phyloP scores from a whole-genome alignment of 2,329 filamentous ascomycete genomes.

The Aspergillus persii region DNA sequence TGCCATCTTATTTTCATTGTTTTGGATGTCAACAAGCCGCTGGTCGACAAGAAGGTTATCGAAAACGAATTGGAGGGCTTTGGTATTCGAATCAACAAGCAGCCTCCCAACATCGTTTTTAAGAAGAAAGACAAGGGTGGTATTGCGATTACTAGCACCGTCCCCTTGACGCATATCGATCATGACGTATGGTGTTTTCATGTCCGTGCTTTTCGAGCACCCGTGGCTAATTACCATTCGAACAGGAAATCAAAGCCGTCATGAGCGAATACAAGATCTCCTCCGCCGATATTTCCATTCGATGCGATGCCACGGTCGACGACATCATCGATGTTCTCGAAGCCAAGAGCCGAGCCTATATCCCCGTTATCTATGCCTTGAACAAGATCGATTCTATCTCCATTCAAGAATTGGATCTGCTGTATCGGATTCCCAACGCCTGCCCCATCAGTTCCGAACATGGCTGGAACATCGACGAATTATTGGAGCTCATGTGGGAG shows the following conservation, averaged over 20 bases:
- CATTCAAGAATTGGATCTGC: conserved; percentile 92
- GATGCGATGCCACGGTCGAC: conserved; percentile 95
- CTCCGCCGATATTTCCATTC: conserved; percentile 94
- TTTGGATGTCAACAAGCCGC: conserved; percentile 94
- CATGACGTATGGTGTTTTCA: conserved; percentile 57
- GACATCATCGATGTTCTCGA: conserved; percentile 95
- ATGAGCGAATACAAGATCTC: conserved; percentile 97
- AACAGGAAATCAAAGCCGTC: conserved; percentile 87
- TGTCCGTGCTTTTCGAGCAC: background rate
- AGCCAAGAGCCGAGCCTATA: conserved; percentile 91
- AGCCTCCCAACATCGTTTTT: conserved; percentile 97
- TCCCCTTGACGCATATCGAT: conserved; percentile 87
- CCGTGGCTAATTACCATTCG: conserved; percentile 11
- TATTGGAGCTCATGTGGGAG: conserved; percentile 98
- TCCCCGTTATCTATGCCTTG: conserved; percentile 97
- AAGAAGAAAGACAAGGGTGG: conserved; percentile 99
- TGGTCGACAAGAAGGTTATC: conserved; percentile 95
- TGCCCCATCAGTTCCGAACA: conserved; percentile 96
- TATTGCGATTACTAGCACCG: conserved; percentile 91
- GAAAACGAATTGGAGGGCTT: conserved; percentile 95
- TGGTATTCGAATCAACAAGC: conserved; percentile 95
- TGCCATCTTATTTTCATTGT: conserved; percentile 99
- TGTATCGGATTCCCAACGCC: conserved; percentile 95
- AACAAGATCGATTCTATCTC: conserved; percentile 99
- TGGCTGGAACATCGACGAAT: conserved; percentile 96